Base-by-base conservation (phyloP, 352 stramenopile species). In the Phytophthora brassicae region DNA sequence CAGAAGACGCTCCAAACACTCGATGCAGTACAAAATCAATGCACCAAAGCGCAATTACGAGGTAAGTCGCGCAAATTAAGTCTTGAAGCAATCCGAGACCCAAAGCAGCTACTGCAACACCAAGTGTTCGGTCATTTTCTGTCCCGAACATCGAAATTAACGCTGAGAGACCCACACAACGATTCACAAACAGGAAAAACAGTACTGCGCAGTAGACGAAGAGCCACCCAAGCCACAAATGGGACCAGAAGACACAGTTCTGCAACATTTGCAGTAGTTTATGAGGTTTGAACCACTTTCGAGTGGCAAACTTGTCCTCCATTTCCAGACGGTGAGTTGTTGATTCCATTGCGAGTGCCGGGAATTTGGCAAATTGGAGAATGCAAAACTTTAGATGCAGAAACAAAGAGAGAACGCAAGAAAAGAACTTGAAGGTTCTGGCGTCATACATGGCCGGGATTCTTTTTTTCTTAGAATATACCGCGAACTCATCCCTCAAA, bases 1-100 rank as follows among this genome's bases (percentile, higher is more conserved):
- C 60, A 0, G 52, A 54, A 8, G 52, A 63, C 9, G 46, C 41
- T 3, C 48, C 61, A 17, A 69, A 42, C n/a, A 50, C 24, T 14
- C 20, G 31, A 16, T 33, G 36, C 41, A 74, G 45, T 7, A 47
- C 22, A 12, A 50, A 58, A 20, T 77, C 68, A 9, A 63, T 35
- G 41, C 71, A n/a, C 68, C 68, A 77, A 20, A 77, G 48, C n/a
- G 48, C 38, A 7, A 46, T 22, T 2, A 71, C 60, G 43, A 77
- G 60, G 52, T 72, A 77, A 24, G 60, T 68, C 19, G 66, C 55
- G 19, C 64, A 74, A 42, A 72, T 55, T 19, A 59, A 58, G 52
- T 77, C 68, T 52, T 77, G 60, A 11, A 66, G 23, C 36, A 60
- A 12, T 0, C 69, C 65, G 22, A 74, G 56, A 38, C 52, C 39